Evolutionary conservation across 2,329 filamentous ascomycete species (phyloP), one percentile per base, ranked within the genome.

Genomic region (Trichoderma simmonsii): DNA sequence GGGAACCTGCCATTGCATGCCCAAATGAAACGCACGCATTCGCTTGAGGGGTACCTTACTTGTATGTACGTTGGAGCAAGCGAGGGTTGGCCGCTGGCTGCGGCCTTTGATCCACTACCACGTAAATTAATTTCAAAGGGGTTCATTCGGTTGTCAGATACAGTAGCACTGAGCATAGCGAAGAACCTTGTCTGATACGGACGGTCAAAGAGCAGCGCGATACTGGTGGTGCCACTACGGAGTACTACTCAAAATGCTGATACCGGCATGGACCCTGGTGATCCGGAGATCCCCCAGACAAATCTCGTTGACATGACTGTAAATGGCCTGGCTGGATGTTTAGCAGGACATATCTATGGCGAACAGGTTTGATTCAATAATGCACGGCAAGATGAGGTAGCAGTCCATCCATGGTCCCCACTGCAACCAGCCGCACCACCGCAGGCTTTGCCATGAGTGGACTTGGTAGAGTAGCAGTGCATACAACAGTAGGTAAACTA

Each of bases 1-100:
- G 66, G 66, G 66, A 70, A 70, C n/a, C 66, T 70, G 57, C 66
- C 66, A 70, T 65, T 64, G 61, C 69, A 63, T 65, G 34, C 34
- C 48, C 48, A 39, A 71, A 43, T 60, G 36, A 61, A 24, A 54
- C 60, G 39, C 57, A 36, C 39, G 18, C 36, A 26, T 28, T 60
- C 36, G 70, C 51, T 32, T 62, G 26, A 64, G 43, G 60, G 34
- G 68, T 70, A 70, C 68, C 68, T 66, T 67, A 54, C 70, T 62
- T 70, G 66, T 54, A 34, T 34, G 63, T 60, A 57, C 32, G 34
- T 48, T 48, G 8, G 21, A 24, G 26, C 57, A 48, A 70, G 66
- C 66, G 64, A 68, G 65, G 32, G 65, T 24, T 57, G 51, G 64
- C 32, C 51, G 48, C 21, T 54, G 48, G 21, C 48, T 21, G 39